Evolutionary conservation across 441 rosid species (phyloP), one percentile per base, ranked within the genome.

Genomic region (Gossypium lobatum): DNA sequence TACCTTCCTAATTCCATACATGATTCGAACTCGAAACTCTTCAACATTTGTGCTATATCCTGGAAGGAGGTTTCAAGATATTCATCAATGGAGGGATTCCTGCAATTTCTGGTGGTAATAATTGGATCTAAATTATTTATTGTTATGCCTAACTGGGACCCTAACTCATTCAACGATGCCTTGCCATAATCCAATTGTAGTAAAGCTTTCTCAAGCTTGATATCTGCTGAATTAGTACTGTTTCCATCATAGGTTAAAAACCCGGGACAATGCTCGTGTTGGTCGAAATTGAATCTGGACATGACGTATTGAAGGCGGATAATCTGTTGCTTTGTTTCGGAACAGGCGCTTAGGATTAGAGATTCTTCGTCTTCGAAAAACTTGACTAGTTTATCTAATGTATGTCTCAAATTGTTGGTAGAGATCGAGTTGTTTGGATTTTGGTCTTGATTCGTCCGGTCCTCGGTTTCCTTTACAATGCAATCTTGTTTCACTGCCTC

Each of bases 1-100:
- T 83, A 80, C 76, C 31, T 78, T 73, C 64, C 84, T 17, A 93
- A 42, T 75, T 57, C 80, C 78, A 73, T 74, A 72, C 83, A 83
- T 71, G 82, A 77, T 60, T 26, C 68, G 60, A n/a, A 66, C 58
- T 83, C 83, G 72, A 86, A 88, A 67, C 77, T 78, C 77, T 77
- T 76, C 14, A 84, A 67, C 8, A 50, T 71, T 80, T 80, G 64
- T 2, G 74, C 62, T 13, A 83, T 54, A 34, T 76, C 76, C 70
- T 31, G 74, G 11, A 74, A 63, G 60, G 67, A 77, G n/a, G 2
- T 21, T 39, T 64, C 42, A 16, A 39, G 20, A 18, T 77, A 58
- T 75, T 52, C 69, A 20, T 9, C 58, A 45, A 26, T 10, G 57
- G 53, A 59, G 8, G 42, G 39, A 25, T 75, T 42, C 62, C 6